Conservation (phyloP, 2,329 filamentous ascomycete genomes). For the Epichloe coenophiala region DNA sequence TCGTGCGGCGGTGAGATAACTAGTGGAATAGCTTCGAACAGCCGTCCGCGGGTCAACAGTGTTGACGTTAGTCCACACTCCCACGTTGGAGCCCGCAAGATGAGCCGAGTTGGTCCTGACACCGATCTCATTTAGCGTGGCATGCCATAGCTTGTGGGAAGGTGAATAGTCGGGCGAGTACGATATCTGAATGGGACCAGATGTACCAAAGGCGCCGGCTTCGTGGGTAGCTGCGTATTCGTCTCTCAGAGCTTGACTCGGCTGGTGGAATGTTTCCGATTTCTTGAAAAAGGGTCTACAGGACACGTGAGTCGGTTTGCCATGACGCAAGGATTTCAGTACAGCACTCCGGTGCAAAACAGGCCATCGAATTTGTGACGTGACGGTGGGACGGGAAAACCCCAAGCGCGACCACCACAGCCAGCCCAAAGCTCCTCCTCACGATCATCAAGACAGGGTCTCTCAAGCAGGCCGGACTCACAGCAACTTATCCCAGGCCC, state of each 20-base stretch:
- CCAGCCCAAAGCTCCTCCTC: not conserved
- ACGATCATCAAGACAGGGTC: too few relatives aligned
- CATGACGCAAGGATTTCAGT: not conserved
- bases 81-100: slow-evolving; percentile 34
- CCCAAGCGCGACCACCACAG: too few relatives aligned
- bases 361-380: too few relatives aligned
- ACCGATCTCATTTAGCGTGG: slow-evolving; percentile 30
- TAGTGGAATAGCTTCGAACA: slow-evolving; percentile 34
- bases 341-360: too few relatives aligned
- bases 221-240: slow-evolving; percentile 26
- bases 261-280: slow-evolving; percentile 32
- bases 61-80: slow-evolving; percentile 35
- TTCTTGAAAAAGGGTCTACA: slow-evolving; percentile 35
- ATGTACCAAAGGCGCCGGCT: slow-evolving; percentile 25
- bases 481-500: slow-evolving; percentile 36
- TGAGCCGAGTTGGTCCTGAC: slow-evolving; percentile 27
- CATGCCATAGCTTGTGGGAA: slow-evolving; percentile 33
- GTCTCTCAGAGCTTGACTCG: slow-evolving; percentile 18
- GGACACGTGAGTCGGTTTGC: not conserved
- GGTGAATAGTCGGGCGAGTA: slow-evolving; percentile 27
- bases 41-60: slow-evolving; percentile 32
- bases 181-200: slow-evolving; percentile 35
- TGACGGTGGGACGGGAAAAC: too few relatives aligned
- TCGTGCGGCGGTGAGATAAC: slow-evolving; percentile 25
- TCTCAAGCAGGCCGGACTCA: slow-evolving; percentile 10